phyloP scores from a whole-genome alignment of 1,284 basidiomycete species.

The Malassezia caprae region DNA sequence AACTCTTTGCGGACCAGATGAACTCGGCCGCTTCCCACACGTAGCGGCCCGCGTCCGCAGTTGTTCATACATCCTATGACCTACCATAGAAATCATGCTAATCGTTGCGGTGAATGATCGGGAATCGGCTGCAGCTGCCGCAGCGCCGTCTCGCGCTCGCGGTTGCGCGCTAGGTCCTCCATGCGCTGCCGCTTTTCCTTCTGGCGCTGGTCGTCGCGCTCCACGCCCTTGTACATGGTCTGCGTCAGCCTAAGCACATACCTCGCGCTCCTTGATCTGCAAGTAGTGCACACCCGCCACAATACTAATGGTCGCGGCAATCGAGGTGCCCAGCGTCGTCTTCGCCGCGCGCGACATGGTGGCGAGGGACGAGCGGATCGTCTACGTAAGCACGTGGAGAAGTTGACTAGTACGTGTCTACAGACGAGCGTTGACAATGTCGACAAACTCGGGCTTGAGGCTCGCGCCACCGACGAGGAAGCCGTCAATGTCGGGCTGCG shows the following conservation, averaged over 20 bases:
- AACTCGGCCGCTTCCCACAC: background rate
- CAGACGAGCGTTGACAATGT: slow-evolving; percentile 68
- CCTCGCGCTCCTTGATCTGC: slow-evolving; percentile 74
- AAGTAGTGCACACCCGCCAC: slow-evolving; percentile 86
- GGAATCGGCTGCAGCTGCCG: slow-evolving; percentile 31
- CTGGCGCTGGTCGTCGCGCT: slow-evolving; percentile 37
- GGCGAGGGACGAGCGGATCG: background rate
- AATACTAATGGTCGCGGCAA: slow-evolving; percentile 60
- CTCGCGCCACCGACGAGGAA: slow-evolving; percentile 97
- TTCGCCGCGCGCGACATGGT: slow-evolving; percentile 76
- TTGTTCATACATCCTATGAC: slow-evolving; percentile 8
- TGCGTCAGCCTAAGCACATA: slow-evolving; percentile 43
- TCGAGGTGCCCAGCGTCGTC: slow-evolving; percentile 62
- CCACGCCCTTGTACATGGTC: slow-evolving; percentile 43
- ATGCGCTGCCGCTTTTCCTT: slow-evolving; percentile 34
- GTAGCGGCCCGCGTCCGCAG: background rate
- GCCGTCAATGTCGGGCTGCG: slow-evolving; percentile 81
- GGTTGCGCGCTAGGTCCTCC: slow-evolving; percentile 29
- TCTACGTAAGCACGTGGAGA: background rate
- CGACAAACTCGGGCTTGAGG: slow-evolving; percentile 71
- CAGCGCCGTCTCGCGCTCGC: slow-evolving; percentile 29
- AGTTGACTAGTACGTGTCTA: background rate
- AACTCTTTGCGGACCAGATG: slow-evolving; percentile 29
- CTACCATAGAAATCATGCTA: background rate
- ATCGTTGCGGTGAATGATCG: background rate